These are phyloP conservation scores for Aspergillus alliaceus DNA, from an alignment of 2,329 filamentous ascomycete species.

Conservation along the genomic window DNA sequence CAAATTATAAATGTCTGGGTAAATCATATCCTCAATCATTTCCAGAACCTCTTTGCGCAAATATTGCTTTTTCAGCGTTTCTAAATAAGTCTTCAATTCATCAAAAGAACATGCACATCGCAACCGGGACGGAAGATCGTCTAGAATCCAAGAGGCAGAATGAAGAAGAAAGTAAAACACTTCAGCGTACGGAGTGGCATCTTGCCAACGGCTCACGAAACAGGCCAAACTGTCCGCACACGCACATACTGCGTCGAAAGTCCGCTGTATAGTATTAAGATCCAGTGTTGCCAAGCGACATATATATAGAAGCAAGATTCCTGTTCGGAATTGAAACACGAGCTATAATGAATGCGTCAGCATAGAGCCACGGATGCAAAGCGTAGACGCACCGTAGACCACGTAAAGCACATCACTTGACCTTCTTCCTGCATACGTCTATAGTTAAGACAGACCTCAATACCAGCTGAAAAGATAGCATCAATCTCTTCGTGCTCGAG, in stretches of 20 bases:
- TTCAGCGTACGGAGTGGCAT: conserved; percentile 23
- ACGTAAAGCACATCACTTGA: conserved; percentile 30
- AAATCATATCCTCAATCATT: conserved; percentile 31
- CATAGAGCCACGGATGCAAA: conserved; percentile 1
- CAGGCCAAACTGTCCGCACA: conserved; percentile 21
- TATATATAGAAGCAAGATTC: conserved; percentile 28
- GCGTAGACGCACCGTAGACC: conserved; percentile 23
- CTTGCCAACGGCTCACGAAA: conserved; percentile 24
- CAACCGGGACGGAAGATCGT: conserved; percentile 5
- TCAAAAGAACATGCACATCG: conserved; percentile 2
- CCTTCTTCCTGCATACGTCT: conserved; percentile 28
- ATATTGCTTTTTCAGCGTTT: conserved; percentile 24
- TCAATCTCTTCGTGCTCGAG: conserved; percentile 24
- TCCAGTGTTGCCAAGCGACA: conserved; percentile 20
- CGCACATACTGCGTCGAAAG: conserved; percentile 20
- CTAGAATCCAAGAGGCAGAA: conserved; percentile 8
- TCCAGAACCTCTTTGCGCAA: conserved; percentile 24
- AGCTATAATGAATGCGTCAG: conserved; percentile 12
- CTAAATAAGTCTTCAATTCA: conserved; percentile 17
- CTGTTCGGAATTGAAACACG: conserved; percentile 28
- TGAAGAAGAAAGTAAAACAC: conserved; percentile 22
- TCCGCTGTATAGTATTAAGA: conserved; percentile 8
- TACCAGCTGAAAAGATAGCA: conserved; percentile 25
- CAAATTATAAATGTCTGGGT: background rate
- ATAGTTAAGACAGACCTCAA: conserved; percentile 27